These are phyloP conservation scores for Stellera chamaejasme DNA, from an alignment of 345 rosid species.

Conservation along the genomic window DNA sequence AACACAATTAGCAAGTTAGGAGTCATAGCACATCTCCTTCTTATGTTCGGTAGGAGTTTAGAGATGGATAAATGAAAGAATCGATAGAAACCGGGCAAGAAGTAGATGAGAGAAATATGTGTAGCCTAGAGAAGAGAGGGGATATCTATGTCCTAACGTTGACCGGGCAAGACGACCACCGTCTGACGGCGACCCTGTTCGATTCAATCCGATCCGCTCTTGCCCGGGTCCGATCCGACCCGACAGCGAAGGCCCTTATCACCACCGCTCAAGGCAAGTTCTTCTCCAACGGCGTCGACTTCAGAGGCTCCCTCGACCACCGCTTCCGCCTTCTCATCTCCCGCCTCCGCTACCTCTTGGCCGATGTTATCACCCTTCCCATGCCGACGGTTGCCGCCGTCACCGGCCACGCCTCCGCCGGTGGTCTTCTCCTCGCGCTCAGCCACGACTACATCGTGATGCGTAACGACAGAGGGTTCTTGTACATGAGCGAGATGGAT, in stretches of 20 bases:
- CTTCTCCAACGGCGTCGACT: conserved; percentile 65
- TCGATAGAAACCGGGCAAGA: no score
- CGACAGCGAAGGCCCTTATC: conserved; percentile 30
- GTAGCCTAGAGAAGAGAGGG: conserved; percentile 34
- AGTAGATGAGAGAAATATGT: conserved; percentile 15
- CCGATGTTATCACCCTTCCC: conserved; percentile 42
- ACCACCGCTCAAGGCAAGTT: conserved; percentile 52
- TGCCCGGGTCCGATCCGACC: conserved; percentile 22
- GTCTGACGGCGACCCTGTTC: conserved; percentile 32
- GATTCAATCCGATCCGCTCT: conserved; percentile 32
- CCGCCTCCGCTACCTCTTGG: conserved; percentile 22
- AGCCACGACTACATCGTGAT: conserved; percentile 47
- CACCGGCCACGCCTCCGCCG: conserved; percentile 58
- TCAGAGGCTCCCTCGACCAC: conserved; percentile 14
- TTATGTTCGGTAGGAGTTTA: no score
- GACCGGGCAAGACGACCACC: conserved; percentile 43
- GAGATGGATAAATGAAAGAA: no score
- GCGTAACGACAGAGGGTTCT: conserved; percentile 50
- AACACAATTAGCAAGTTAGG: no score
- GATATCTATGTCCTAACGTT: conserved; percentile 33
- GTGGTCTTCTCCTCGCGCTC: conserved; percentile 38
- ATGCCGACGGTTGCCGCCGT: conserved; percentile 58
- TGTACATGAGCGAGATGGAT: conserved; percentile 60
- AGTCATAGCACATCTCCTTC: no score
- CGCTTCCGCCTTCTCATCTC: conserved; percentile 26